Base-by-base conservation (phyloP, 1,284 basidiomycete species). In the Fomitopsis palustris region DNA sequence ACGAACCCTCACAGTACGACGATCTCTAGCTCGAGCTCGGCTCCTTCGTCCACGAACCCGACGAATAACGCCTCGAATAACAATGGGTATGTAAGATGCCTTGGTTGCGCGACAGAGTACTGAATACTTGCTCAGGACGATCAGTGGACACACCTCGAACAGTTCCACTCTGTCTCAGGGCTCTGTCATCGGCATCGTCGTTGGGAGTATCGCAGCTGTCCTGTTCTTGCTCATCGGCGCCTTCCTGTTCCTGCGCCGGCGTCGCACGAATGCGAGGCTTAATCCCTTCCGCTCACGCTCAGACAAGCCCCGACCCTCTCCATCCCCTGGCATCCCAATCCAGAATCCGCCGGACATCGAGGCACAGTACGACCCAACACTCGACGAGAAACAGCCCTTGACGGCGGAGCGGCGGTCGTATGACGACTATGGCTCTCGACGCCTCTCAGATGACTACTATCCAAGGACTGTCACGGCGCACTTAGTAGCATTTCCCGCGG, bases 261-360 rank as follows among this genome's bases (percentile, higher is more conserved):
- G 67, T 27, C 47, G 54, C 29, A 37, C 49, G 39, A 33, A 42
- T 27, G 12, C 63, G 33, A 12, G 41, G 35, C 23, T n/a, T 29
- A 52, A 56, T 49, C 31, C n/a, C 35, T 33, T 16, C 45, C 4
- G 38, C 12, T 25, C 9, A 33, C 58, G 39, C 25, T 53, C 54
- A 8, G 41, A 14, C 39, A 51, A 51, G 33, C 47, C 54, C 16
- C 25, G 31, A 14, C 6, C 3, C 19, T 70, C 72, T 9, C 72
- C 71, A 3, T 70, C 71, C 8, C 70, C 71, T 9, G 66, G 69
- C 4, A 67, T 79, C 21, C 78, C 79, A 4, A 75, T 80, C 61
- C 78, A 56, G 45, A 41, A 80, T 61, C 62, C 72, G 23, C 74
- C 75, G 8, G 72, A 72, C 54, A 66, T 71, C 56, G 74, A 77